These are phyloP conservation scores for Aspergillus carbonarius DNA, from an alignment of 2,329 filamentous ascomycete species.

Conservation along the genomic window DNA sequence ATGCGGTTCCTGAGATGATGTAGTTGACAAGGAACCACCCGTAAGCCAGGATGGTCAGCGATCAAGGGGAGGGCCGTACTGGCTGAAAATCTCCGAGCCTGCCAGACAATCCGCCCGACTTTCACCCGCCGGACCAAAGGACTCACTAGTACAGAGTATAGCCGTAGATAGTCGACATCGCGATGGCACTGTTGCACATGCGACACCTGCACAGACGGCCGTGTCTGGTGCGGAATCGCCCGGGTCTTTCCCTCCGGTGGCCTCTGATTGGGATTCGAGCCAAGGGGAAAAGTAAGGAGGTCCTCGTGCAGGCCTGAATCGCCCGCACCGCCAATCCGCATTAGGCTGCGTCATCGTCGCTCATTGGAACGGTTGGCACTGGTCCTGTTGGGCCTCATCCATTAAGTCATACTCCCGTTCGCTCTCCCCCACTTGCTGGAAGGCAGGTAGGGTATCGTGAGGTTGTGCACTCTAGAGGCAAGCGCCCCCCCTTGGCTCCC, in stretches of 20 bases:
- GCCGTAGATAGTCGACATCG: neutral
- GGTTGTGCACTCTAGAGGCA: too few relatives aligned
- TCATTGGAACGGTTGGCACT: neutral
- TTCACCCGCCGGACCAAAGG: neutral
- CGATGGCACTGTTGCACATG: neutral
- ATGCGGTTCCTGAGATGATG: neutral
- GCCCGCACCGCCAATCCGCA: neutral
- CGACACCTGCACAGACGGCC: neutral
- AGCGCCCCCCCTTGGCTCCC: neutral
- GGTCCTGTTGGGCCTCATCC: neutral
- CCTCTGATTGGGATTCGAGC: slow-evolving; percentile 2
- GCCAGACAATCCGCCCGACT: neutral
- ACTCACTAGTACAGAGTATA: neutral
- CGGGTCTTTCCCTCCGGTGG: neutral
- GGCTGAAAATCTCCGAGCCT: too few relatives aligned
- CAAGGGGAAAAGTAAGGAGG: neutral
- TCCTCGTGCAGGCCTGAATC: neutral
- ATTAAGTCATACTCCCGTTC: neutral
- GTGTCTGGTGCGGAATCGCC: neutral
- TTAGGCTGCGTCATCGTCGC: neutral
- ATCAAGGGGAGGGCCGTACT: neutral
- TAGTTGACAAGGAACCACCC: neutral
- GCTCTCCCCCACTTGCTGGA: neutral
- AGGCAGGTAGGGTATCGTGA: neutral
- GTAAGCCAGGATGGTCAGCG: neutral